These are phyloP conservation scores for Yamagishiella unicocca DNA, from an alignment of 139 green algal genomes.

Conservation along the genomic window DNA sequence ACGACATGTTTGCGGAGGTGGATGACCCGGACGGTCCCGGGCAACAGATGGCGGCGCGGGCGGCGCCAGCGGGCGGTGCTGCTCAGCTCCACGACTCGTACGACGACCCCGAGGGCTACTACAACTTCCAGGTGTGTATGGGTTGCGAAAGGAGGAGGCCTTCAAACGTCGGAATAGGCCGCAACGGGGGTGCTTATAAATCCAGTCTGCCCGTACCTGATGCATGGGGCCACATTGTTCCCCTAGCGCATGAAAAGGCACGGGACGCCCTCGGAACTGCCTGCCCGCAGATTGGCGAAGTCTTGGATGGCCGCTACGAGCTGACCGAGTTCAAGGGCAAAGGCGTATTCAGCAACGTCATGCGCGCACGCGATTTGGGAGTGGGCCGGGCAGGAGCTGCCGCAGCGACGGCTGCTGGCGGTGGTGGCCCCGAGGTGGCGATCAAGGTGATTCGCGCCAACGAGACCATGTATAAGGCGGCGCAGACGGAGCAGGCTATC, in stretches of 20 bases:
- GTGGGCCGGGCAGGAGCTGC: slow-evolving; percentile 1
- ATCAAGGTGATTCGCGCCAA: slow-evolving; percentile 90
- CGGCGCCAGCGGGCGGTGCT: slow-evolving; percentile 13
- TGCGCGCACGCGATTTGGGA: slow-evolving; percentile 87
- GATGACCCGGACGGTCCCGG: slow-evolving; percentile 3
- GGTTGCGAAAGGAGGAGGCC: too few relatives aligned
- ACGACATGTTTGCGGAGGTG: slow-evolving; percentile 22
- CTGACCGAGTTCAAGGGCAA: slow-evolving; percentile 82
- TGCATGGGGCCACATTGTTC: too few relatives aligned
- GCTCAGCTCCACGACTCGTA: slow-evolving; percentile 87
- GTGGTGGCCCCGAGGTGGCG: slow-evolving; percentile 74
- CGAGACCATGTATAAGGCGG: slow-evolving; percentile 92
- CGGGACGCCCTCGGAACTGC: too few relatives aligned
- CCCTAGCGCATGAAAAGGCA: too few relatives aligned
- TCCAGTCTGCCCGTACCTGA: too few relatives aligned
- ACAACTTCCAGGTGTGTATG: slow-evolving; percentile 90
- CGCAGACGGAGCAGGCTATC: slow-evolving; percentile 85
- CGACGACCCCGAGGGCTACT: slow-evolving; percentile 97
- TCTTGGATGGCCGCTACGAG: slow-evolving; percentile 89
- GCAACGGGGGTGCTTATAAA: too few relatives aligned
- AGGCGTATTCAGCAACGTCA: slow-evolving; percentile 96
- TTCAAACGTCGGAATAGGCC: neutral
- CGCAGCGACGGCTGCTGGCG: neutral
- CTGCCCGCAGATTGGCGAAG: slow-evolving; percentile 92
- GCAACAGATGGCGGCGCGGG: neutral